These are phyloP conservation scores for Lodderomyces orthopsilosis DNA, from an alignment of 1,139 yeast species.

Conservation along the genomic window DNA sequence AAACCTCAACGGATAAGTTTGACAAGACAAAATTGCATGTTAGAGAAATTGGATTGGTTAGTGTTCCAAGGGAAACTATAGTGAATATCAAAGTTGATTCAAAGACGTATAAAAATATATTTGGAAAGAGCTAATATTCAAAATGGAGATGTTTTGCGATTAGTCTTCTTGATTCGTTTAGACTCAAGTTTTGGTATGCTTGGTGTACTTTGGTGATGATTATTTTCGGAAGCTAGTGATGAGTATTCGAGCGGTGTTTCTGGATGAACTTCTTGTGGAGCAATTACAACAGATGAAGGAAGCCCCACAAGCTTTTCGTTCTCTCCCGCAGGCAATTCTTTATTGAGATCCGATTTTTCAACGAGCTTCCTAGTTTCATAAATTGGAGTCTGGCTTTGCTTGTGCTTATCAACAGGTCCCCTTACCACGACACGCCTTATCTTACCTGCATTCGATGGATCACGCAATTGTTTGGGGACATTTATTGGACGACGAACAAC, in stretches of 20 bases:
- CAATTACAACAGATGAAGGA: neutral
- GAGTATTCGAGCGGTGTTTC: neutral
- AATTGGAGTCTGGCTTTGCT: constrained; percentile 1
- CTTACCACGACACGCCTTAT: constrained; percentile 18
- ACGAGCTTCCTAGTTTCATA: neutral
- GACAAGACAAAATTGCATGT: constrained; percentile 21
- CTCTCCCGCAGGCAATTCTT: too few relatives aligned
- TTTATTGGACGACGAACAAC: constrained; percentile 22
- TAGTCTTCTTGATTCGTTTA: neutral
- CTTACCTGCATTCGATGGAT: constrained; percentile 15
- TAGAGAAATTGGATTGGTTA: constrained; percentile 45
- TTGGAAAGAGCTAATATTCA: constrained; percentile 6
- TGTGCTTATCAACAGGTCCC: constrained; percentile 10
- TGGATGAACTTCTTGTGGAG: neutral
- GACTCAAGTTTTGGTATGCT: neutral
- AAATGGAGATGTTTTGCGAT: neutral
- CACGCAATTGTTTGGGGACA: constrained; percentile 18
- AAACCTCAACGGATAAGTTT: constrained; percentile 30
- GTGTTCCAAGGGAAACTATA: constrained; percentile 39
- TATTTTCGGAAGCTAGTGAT: neutral
- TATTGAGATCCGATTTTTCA: neutral
- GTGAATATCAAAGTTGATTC: constrained; percentile 24
- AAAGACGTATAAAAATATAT: constrained; percentile 17
- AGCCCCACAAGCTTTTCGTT: neutral
- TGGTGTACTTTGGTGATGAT: neutral